Evolutionary conservation across 352 stramenopile genomes (phyloP).

Genomic region (Phytophthora hibernalis): DNA sequence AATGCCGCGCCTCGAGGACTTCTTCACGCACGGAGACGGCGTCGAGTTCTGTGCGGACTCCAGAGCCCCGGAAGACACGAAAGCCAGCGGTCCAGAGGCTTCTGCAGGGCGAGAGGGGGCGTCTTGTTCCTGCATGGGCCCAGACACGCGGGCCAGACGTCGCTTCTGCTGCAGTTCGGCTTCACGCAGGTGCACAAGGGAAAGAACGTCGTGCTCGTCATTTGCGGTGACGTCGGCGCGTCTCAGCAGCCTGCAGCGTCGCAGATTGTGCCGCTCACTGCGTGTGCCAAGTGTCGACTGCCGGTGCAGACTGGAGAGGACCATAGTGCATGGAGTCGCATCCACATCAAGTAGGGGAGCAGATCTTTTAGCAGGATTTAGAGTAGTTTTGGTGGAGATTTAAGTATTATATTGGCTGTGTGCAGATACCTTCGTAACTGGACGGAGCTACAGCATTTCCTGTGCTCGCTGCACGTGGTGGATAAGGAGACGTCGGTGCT

Average conservation of each 20-base stretch:
- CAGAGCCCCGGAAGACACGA: constrained; percentile 8
- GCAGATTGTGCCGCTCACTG: constrained; percentile 46
- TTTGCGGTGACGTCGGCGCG: constrained; percentile 41
- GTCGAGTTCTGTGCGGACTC: constrained; percentile 26
- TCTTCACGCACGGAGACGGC: constrained; percentile 66
- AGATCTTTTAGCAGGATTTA: background rate
- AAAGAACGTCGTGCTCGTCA: constrained; percentile 57
- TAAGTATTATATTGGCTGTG: background rate
- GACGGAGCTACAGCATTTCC: constrained; percentile 63
- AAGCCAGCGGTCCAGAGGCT: constrained; percentile 5
- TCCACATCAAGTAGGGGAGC: constrained; percentile 64
- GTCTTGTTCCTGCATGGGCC: constrained; percentile 61
- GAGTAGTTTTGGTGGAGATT: background rate
- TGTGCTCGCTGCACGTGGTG: constrained; percentile 66
- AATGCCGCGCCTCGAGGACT: constrained; percentile 56
- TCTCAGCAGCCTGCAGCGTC: constrained; percentile 27
- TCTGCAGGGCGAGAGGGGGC: constrained; percentile 15
- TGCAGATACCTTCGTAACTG: constrained; percentile 52
- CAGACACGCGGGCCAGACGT: constrained; percentile 54
- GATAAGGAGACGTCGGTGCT: constrained; percentile 55
- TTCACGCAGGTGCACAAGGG: constrained; percentile 58
- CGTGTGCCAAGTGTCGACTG: constrained; percentile 49
- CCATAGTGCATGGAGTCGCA: constrained; percentile 54
- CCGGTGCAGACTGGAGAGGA: constrained; percentile 58
- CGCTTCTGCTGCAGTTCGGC: constrained; percentile 68